Evolutionary conservation across 768 basidiomycete species (phyloP).

Genomic region (Chlorophyllum brunneum): DNA sequence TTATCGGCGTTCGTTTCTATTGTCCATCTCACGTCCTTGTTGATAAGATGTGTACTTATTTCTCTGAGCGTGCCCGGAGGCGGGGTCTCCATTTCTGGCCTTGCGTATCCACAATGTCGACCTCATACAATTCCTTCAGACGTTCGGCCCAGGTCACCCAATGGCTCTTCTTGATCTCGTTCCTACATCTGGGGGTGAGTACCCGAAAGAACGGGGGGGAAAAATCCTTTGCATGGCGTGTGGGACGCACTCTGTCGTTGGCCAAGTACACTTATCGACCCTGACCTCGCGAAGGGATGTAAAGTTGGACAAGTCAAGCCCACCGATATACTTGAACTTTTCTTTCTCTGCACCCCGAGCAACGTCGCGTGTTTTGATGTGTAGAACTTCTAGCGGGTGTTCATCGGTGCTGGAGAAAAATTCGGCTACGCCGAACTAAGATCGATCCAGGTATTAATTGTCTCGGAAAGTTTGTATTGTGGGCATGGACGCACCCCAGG

Average conservation of each 20-base stretch:
- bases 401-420: constrained; percentile 7
- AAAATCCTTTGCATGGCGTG: too few relatives aligned
- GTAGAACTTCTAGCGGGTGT: not conserved
- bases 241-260: not conserved
- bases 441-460: not conserved
- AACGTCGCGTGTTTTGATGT: not conserved
- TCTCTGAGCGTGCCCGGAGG: not conserved
- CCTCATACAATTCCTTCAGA: not conserved
- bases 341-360: constrained; percentile 2
- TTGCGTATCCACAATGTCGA: not conserved
- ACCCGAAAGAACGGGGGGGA: not conserved
- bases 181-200: not conserved
- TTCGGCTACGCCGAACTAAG: constrained; percentile 2
- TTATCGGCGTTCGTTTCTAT: not conserved
- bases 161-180: constrained; percentile 2
- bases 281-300: not conserved
- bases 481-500: not conserved
- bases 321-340: constrained; percentile 6
- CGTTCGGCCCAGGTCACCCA: constrained; percentile 7
- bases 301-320: constrained; percentile 8
- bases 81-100: constrained; percentile 5
- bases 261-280: not conserved
- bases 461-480: not conserved
- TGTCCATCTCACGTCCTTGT: not conserved
- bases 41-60: too few relatives aligned